phyloP scores from a whole-genome alignment of 805 yeast genomes.

The Sugiyamaella marilandica region DNA sequence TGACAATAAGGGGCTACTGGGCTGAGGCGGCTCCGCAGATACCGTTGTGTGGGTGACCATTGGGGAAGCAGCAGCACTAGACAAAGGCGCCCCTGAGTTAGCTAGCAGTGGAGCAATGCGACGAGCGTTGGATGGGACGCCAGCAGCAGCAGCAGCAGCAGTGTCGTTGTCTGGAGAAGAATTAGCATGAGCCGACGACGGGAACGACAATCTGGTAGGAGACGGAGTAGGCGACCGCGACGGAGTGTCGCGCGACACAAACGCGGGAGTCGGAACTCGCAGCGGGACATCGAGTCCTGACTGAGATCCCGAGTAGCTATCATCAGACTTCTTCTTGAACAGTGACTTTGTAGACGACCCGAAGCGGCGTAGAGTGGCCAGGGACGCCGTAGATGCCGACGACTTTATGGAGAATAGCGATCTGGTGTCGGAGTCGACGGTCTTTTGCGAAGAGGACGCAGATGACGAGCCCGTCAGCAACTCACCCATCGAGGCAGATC shows the following conservation, averaged over 20 bases:
- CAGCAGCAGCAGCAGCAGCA: too few species aligned
- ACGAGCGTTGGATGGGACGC: not conserved
- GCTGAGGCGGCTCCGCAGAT: not conserved
- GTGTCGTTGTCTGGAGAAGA: not conserved
- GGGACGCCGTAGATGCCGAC: conserved; percentile 26
- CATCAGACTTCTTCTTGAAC: not conserved
- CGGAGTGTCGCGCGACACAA: not conserved
- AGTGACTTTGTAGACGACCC: conserved; percentile 13
- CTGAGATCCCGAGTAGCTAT: not conserved
- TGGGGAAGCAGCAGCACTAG: not conserved
- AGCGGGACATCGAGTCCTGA: not conserved
- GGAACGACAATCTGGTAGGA: not conserved
- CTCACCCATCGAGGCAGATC: not conserved
- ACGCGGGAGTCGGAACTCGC: conserved; percentile 3
- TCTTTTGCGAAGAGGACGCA: not conserved
- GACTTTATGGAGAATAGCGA: conserved; percentile 27
- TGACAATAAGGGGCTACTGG: not conserved
- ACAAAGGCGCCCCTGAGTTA: not conserved
- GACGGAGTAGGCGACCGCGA: conserved; percentile 4
- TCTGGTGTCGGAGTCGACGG: conserved; percentile 17
- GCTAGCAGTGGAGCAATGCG: not conserved
- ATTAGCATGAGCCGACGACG: not conserved
- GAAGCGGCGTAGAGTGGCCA: conserved; percentile 21
- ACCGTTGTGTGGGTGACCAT: not conserved
- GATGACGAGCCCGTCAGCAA: not conserved